Conservation (phyloP, 805 yeast genomes). For the Cyberlindnera mrakii region DNA sequence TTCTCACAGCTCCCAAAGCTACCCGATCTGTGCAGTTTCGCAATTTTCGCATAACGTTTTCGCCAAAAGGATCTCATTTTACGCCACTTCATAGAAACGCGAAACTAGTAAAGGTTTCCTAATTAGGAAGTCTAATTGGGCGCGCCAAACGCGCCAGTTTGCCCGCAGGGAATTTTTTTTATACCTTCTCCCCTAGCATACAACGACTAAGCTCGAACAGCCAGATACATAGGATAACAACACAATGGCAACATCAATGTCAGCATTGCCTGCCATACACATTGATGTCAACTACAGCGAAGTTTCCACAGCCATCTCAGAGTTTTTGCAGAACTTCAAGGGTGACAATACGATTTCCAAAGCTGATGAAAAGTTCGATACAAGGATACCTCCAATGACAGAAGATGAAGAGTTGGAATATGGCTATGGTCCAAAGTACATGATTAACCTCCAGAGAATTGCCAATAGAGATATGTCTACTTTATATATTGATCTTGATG, state of each 20-base stretch:
- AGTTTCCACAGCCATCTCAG: constrained; percentile 49
- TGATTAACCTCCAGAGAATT: constrained; percentile 64
- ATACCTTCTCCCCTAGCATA: neutral
- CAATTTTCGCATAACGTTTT: too few species aligned
- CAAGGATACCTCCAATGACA: constrained; percentile 22
- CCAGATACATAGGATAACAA: neutral
- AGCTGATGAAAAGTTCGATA: constrained; percentile 31
- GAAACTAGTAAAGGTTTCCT: too few species aligned
- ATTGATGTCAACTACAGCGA: constrained; percentile 69
- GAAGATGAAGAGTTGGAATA: constrained; percentile 23
- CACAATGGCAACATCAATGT: constrained; percentile 16
- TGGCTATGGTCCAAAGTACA: constrained; percentile 61
- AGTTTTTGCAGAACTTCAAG: constrained; percentile 66
- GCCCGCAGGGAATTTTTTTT: neutral
- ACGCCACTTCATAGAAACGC: too few species aligned
- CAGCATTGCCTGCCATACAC: constrained; percentile 55
- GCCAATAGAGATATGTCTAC: constrained; percentile 78
- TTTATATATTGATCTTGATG: constrained; percentile 75
- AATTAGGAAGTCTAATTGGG: too few species aligned
- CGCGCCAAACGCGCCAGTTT: too few species aligned
- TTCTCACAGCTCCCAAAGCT: too few species aligned
- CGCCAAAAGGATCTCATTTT: too few species aligned
- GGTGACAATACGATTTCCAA: constrained; percentile 26
- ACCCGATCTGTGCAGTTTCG: too few species aligned
- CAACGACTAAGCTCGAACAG: neutral